These are phyloP conservation scores for Tuber borchii DNA, from an alignment of 495 filamentous ascomycete species.

Conservation along the genomic window DNA sequence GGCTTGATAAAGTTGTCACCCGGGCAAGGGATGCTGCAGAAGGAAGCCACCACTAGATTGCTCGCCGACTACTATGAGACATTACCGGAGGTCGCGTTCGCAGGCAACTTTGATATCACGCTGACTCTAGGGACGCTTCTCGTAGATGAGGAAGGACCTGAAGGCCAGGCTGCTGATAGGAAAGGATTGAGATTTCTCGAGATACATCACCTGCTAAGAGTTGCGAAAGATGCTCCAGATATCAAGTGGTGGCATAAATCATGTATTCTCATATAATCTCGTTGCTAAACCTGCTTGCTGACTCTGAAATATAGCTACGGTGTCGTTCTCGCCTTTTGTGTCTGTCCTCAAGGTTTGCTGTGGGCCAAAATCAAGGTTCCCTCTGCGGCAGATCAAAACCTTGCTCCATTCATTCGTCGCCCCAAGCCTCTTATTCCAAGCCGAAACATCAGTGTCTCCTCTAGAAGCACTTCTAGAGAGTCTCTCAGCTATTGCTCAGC, in stretches of 20 bases:
- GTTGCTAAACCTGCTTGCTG: background rate
- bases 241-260: slow-evolving; percentile 42
- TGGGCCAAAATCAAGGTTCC: slow-evolving; percentile 19
- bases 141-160: slow-evolving; percentile 4
- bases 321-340: slow-evolving; percentile 37
- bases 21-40: slow-evolving; percentile 52
- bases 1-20: slow-evolving; percentile 16
- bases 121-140: slow-evolving; percentile 28
- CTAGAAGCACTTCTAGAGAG: slow-evolving; percentile 40
- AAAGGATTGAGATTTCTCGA: slow-evolving; percentile 35
- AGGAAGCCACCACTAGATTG: slow-evolving; percentile 68
- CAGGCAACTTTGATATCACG: slow-evolving; percentile 73
- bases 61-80: slow-evolving; percentile 74
- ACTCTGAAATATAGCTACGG: slow-evolving; percentile 18
- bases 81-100: slow-evolving; percentile 68
- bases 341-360: slow-evolving; percentile 39
- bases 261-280: slow-evolving; percentile 15
- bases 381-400: slow-evolving; percentile 29
- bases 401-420: slow-evolving; percentile 37
- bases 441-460: slow-evolving; percentile 27
- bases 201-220: slow-evolving; percentile 35
- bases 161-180: slow-evolving; percentile 5
- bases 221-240: slow-evolving; percentile 37
- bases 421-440: slow-evolving; percentile 36
- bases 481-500: slow-evolving; percentile 26